A percentile compares a stretch with the other conserved stretches of the same genome.
These are phyloP conservation scores for Clarireedia sp. DNA, from an alignment of 2,329 filamentous ascomycete genomes.

Conservation along the genomic window DNA sequence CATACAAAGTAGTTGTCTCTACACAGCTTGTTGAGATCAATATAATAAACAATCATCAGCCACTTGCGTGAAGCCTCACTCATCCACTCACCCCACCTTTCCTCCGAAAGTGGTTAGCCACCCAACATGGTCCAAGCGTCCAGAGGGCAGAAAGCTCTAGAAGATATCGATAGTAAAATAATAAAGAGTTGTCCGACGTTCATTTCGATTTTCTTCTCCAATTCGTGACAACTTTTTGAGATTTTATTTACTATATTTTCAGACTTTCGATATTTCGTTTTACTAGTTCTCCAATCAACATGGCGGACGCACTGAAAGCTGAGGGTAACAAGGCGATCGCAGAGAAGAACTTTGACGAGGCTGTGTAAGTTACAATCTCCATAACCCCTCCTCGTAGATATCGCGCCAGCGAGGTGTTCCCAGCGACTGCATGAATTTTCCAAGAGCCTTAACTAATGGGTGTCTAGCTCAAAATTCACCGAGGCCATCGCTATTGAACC, in stretches of 20 bases:
- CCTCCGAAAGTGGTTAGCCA: neutral
- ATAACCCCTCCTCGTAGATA: neutral
- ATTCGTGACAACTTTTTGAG: too few relatives aligned
- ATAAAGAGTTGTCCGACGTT: neutral
- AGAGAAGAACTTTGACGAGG: constrained; percentile 92
- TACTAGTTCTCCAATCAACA: constrained; percentile 11
- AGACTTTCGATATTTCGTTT: neutral
- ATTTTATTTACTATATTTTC: neutral
- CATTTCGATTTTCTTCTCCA: neutral
- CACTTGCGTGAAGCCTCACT: too few relatives aligned
- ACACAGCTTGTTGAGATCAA: too few relatives aligned
- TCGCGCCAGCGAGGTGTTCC: too few relatives aligned
- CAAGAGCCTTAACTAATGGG: constrained; percentile 12
- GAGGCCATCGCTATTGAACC: constrained; percentile 85
- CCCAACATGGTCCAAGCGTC: neutral
- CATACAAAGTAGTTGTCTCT: neutral
- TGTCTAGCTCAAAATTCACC: constrained; percentile 79
- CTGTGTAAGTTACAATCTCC: constrained; percentile 61
- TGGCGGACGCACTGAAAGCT: constrained; percentile 70
- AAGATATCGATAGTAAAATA: neutral
- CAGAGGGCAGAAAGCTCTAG: neutral
- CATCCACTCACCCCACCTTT: too few relatives aligned
- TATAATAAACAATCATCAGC: too few relatives aligned
- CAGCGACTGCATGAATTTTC: too few relatives aligned
- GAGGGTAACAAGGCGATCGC: constrained; percentile 98